Conservation (phyloP, 495 filamentous ascomycete genomes). For the Wilcoxina mikolae region DNA sequence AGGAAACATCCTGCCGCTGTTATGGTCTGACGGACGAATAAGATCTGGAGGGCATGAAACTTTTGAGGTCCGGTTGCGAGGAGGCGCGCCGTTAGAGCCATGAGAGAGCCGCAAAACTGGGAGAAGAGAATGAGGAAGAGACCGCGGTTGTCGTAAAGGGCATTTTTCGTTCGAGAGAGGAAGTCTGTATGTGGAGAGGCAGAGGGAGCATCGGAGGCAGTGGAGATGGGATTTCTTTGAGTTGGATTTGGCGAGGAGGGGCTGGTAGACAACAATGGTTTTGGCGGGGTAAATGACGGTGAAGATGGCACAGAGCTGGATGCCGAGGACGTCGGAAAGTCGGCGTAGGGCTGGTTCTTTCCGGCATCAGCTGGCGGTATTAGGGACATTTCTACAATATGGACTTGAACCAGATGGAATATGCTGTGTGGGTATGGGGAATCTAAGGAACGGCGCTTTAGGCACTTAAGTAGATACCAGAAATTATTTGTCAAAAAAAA, state of each 20-base stretch:
- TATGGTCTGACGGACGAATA: conserved; percentile 72
- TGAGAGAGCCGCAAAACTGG: conserved; percentile 73
- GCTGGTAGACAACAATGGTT: too few relatives aligned
- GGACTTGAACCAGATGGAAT: too few relatives aligned
- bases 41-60: conserved; percentile 77
- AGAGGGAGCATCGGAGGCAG: not conserved
- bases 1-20: conserved; percentile 50
- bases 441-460: too few relatives aligned
- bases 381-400: too few relatives aligned
- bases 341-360: too few relatives aligned
- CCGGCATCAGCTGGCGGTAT: too few relatives aligned
- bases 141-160: conserved; percentile 43
- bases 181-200: not conserved
- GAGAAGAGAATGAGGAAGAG: conserved; percentile 57
- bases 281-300: too few relatives aligned
- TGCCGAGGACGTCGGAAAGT: too few relatives aligned
- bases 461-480: too few relatives aligned
- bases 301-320: too few relatives aligned
- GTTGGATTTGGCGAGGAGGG: not conserved
- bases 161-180: not conserved
- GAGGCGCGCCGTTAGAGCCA: conserved; percentile 73
- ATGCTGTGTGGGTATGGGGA: too few relatives aligned
- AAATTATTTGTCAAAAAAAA: too few relatives aligned
- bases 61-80: conserved; percentile 51
- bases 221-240: not conserved